phyloP scores from a whole-genome alignment of 257 asterid species.

The Vinca minor region DNA sequence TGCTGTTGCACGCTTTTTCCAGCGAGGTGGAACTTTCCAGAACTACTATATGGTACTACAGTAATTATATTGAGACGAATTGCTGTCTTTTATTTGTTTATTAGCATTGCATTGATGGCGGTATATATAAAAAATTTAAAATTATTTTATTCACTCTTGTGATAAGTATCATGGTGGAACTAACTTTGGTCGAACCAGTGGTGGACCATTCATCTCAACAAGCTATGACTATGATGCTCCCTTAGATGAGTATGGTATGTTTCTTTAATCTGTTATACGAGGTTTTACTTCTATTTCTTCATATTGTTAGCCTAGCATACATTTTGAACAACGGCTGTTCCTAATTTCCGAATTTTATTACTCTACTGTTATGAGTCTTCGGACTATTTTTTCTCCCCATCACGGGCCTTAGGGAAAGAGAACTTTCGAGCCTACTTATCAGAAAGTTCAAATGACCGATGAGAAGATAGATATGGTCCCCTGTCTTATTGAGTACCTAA shows the following conservation, averaged over 20 bases:
- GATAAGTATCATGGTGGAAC: conserved; percentile 94
- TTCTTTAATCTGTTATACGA: not conserved
- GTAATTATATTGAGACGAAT: not conserved
- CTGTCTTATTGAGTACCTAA: not conserved
- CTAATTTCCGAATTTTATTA: not conserved
- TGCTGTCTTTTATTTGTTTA: not conserved
- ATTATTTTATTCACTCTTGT: not conserved
- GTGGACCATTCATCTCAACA: conserved; percentile 85
- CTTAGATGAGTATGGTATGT: conserved; percentile 75
- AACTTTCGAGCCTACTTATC: not conserved
- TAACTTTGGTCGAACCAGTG: conserved; percentile 70
- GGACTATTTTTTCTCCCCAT: not conserved
- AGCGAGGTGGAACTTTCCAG: conserved; percentile 86
- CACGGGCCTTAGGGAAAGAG: not conserved
- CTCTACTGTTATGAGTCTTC: not conserved
- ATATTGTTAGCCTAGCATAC: not conserved
- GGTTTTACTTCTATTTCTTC: not conserved
- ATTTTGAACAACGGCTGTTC: not conserved
- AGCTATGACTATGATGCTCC: conserved; percentile 97
- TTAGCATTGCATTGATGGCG: not conserved
- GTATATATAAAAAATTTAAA: not conserved
- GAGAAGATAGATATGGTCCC: too few species aligned
- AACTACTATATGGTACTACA: conserved; percentile 83
- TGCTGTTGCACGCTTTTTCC: conserved; percentile 84
- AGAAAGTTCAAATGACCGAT: not conserved